Base-by-base conservation (phyloP, 169 alveolate species). In the Eimeria maxima region DNA sequence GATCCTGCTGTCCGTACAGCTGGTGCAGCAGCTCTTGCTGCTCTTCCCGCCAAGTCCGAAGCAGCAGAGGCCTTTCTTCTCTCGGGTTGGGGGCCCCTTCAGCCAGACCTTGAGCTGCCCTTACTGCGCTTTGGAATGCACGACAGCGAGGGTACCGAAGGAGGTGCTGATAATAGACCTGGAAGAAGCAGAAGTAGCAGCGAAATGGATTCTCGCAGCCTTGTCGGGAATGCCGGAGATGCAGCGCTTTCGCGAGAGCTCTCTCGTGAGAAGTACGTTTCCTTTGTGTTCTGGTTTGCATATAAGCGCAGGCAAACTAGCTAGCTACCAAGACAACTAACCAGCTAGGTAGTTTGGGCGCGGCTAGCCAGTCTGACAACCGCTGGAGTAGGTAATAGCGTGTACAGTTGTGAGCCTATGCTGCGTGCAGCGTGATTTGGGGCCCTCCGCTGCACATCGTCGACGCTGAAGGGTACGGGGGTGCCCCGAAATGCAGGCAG, bases 21-120 rank as follows among this genome's bases (percentile, higher is more conserved):
- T 33, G 81, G 47, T 71, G 81, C 81, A 14, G 81, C 81, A n/a
- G 81, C 81, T 13, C 81, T 71, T 71, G 81, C 81, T 38, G 81
- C 81, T 11, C 81, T 71, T 22, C 81, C 81, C 16, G 53, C 81
- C 13, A 20, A 6, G 24, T 71, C 53, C 6, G 81, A 71, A 38
- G 44, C 81, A 13, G 81, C 81, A 11, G 47, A 22, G 47, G 45
- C 81, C 0, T n/a, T 27, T 38, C 47, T 71, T 27, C 47, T 38
- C 22, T 71, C 47, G 13, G 81, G 81, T 33, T 33, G 47, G 47
- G 81, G 81, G 27, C 81, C 81, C 81, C 81, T 71, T 71, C 53
- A 33, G 81, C 81, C 81, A 13, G 81, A 38, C 47, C 81, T 71
- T 24, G 81, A 71, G 24, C 53, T 71, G 18, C 45, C 81, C 22